Evolutionary conservation across 2,329 filamentous ascomycete species (phyloP).

Genomic region (Aureobasidium lini): DNA sequence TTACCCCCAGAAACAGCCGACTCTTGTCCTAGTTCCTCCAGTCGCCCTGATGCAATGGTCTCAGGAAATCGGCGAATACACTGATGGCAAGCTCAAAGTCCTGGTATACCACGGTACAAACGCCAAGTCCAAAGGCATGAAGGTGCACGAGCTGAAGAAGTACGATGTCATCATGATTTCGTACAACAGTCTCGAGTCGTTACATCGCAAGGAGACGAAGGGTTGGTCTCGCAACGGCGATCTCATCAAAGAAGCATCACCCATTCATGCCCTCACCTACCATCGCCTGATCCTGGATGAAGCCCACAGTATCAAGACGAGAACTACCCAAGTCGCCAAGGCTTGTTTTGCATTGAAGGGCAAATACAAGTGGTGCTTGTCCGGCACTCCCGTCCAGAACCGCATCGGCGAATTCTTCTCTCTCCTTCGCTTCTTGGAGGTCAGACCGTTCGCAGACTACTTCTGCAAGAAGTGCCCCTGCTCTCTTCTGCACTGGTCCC

Average conservation of each 20-base stretch:
- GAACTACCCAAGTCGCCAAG: conserved; percentile 85
- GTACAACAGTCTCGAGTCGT: conserved; percentile 83
- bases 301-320: conserved; percentile 87
- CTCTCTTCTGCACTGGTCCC: conserved; percentile 73
- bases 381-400: conserved; percentile 91
- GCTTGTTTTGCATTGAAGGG: conserved; percentile 88
- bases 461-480: conserved; percentile 85
- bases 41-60: conserved; percentile 95
- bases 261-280: conserved; percentile 76
- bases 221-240: conserved; percentile 77
- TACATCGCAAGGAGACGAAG: conserved; percentile 86
- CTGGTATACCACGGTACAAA: conserved; percentile 88
- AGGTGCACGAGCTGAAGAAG: conserved; percentile 64
- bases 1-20: conserved; percentile 74
- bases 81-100: conserved; percentile 81
- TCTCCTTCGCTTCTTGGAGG: conserved; percentile 80
- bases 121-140: conserved; percentile 69
- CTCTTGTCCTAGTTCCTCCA: conserved; percentile 82
- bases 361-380: conserved; percentile 90
- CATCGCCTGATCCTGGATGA: conserved; percentile 93
- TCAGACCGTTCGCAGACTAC: conserved; percentile 85
- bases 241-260: conserved; percentile 67
- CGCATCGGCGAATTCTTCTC: conserved; percentile 97
- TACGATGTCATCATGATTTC: conserved; percentile 97
- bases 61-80: conserved; percentile 55